Percentiles rank a stretch among this genome's conserved stretches.
Evolutionary conservation across 805 yeast genomes (phyloP).

Genomic region (Wickerhamomyces kurtzmanii): DNA sequence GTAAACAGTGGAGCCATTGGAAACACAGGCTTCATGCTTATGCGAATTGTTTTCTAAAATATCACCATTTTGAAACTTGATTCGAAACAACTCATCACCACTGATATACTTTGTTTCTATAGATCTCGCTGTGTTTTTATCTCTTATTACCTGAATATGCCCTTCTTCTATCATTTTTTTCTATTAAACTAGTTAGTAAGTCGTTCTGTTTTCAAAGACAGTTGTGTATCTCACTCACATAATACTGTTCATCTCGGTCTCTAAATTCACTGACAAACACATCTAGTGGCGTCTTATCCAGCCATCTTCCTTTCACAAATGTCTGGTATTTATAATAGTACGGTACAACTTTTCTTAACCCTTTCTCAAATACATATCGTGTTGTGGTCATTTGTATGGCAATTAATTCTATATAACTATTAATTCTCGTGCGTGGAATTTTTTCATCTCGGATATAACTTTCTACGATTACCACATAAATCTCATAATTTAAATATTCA

Average conservation of each 20-base stretch:
- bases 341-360: slow-evolving; percentile 63
- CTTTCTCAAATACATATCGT: slow-evolving; percentile 1
- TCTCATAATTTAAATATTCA: too few species aligned
- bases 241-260: slow-evolving; percentile 56
- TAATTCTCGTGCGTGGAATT: too few species aligned
- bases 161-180: not conserved
- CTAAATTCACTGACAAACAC: slow-evolving; percentile 74
- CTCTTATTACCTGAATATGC: too few species aligned
- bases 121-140: too few species aligned
- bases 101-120: too few species aligned
- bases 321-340: slow-evolving; percentile 81
- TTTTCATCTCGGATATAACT: too few species aligned
- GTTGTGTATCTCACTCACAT: slow-evolving; percentile 26
- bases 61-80: slow-evolving; percentile 12
- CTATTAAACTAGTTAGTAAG: not conserved
- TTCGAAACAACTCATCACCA: too few species aligned
- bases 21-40: slow-evolving; percentile 91
- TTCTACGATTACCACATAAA: too few species aligned
- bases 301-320: slow-evolving; percentile 81
- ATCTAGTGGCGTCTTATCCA: slow-evolving; percentile 61
- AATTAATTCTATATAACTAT: too few species aligned
- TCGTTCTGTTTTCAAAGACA: too few species aligned
- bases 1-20: slow-evolving; percentile 22
- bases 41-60: slow-evolving; percentile 34
- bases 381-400: too few species aligned